Percentiles rank a stretch among this genome's conserved stretches.
These are phyloP conservation scores for Podila clonocystis DNA, from an alignment of 192 early-diverging fungal genomes.

Conservation along the genomic window DNA sequence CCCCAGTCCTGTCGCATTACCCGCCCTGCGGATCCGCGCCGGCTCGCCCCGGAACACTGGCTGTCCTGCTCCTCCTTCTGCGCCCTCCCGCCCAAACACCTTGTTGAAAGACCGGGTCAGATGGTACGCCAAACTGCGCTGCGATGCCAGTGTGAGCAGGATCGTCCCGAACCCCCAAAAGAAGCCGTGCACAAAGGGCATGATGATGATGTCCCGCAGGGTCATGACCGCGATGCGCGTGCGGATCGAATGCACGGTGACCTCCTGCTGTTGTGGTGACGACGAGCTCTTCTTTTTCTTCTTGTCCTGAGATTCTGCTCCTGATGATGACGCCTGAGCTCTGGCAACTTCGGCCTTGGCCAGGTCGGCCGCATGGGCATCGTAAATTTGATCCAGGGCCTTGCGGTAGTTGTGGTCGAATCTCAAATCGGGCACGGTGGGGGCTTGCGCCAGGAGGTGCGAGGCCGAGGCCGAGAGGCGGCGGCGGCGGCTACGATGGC, in stretches of 20 bases:
- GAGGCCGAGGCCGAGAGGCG: conserved; percentile 29
- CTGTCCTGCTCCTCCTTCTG: background rate
- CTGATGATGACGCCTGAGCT: background rate
- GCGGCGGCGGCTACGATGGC: background rate
- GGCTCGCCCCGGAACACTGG: conserved; percentile 21
- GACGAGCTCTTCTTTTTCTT: no score
- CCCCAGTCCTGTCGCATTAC: background rate
- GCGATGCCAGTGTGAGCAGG: conserved; percentile 25
- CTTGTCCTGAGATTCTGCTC: no score
- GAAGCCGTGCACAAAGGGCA: conserved; percentile 49
- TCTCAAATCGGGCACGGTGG: conserved; percentile 34
- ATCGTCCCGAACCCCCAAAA: conserved; percentile 48
- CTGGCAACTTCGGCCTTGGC: conserved; percentile 8
- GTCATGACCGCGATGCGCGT: conserved; percentile 43
- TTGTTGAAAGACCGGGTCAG: conserved; percentile 10
- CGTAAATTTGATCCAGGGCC: conserved; percentile 44
- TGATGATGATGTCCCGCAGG: conserved; percentile 43
- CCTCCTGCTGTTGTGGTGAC: background rate
- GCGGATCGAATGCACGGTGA: conserved; percentile 17
- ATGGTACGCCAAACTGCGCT: conserved; percentile 30
- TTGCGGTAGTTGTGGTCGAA: conserved; percentile 46
- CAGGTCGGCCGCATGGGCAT: conserved; percentile 20
- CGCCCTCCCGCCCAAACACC: conserved; percentile 15
- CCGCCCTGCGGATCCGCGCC: conserved; percentile 15
- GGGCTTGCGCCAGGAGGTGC: conserved; percentile 36